Conservation (phyloP, 345 rosid species). For the Odontarrhena argentea region DNA sequence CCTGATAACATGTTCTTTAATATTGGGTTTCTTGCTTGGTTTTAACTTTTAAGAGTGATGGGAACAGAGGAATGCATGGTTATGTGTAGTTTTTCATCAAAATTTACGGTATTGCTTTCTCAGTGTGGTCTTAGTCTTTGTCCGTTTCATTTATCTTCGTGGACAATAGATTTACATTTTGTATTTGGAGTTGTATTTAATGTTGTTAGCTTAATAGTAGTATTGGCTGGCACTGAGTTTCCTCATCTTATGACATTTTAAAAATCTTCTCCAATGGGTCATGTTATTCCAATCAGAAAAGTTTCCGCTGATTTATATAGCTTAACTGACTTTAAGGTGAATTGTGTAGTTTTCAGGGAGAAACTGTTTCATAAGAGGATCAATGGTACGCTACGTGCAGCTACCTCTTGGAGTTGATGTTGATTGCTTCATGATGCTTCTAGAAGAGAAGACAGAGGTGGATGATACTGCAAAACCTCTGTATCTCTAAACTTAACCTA, state of each 20-base stretch:
- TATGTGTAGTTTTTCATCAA: too few species aligned
- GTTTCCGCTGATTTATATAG: neutral
- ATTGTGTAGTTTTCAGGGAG: slow-evolving; percentile 87
- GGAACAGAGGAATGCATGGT: too few species aligned
- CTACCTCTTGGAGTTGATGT: slow-evolving; percentile 94
- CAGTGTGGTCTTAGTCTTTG: too few species aligned
- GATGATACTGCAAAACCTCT: neutral
- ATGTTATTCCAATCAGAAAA: neutral
- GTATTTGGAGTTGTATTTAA: neutral
- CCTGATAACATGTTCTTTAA: too few species aligned
- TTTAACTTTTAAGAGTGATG: too few species aligned
- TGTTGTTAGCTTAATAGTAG: neutral
- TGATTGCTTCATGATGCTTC: slow-evolving; percentile 93
- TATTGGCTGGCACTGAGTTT: neutral
- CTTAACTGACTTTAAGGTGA: slow-evolving; percentile 14
- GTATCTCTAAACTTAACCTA: slow-evolving; percentile 33
- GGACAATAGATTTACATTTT: neutral
- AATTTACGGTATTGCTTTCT: too few species aligned
- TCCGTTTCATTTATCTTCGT: too few species aligned
- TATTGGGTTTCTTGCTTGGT: too few species aligned
- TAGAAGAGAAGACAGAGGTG: slow-evolving; percentile 96
- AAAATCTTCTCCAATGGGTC: slow-evolving; percentile 1
- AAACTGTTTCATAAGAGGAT: slow-evolving; percentile 98
- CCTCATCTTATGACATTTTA: neutral
- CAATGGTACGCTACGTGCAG: slow-evolving; percentile 96